phyloP scores from a whole-genome alignment of 768 basidiomycete species.

The Symmetrospora coprosmae region DNA sequence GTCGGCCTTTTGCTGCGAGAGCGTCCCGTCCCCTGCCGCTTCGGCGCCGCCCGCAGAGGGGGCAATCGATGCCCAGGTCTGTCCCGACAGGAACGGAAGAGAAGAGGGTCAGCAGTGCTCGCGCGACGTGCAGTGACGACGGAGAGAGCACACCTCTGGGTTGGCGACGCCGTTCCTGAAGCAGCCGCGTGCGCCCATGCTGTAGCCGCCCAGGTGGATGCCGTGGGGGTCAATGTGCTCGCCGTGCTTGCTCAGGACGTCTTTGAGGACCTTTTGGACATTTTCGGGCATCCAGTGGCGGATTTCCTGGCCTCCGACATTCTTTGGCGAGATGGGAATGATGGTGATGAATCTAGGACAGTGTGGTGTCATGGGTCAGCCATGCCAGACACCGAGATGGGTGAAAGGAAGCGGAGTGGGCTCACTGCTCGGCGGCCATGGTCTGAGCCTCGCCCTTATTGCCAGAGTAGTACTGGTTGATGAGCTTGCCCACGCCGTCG shows the following conservation, averaged over 20 bases:
- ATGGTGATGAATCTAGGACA: conserved; percentile 8
- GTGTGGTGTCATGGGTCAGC: background rate
- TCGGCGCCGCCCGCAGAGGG: conserved; percentile 23
- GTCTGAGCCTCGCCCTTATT: conserved; percentile 16
- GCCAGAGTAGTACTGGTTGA: conserved; percentile 17
- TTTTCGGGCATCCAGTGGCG: conserved; percentile 22
- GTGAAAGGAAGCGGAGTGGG: too few relatives aligned
- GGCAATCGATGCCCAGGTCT: background rate
- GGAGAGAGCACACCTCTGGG: conserved; percentile 1
- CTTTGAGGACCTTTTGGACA: conserved; percentile 1
- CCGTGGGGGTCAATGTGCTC: conserved; percentile 16
- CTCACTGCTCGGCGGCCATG: conserved; percentile 18
- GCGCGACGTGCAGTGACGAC: background rate
- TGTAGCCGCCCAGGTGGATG: conserved; percentile 16
- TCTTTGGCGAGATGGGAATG: conserved; percentile 20
- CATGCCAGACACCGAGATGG: too few relatives aligned
- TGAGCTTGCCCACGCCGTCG: conserved; percentile 19
- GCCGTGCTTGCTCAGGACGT: conserved; percentile 12
- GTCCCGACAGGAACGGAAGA: background rate
- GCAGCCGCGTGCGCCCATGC: conserved; percentile 20
- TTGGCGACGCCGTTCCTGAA: conserved; percentile 14
- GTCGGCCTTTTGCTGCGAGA: conserved; percentile 15
- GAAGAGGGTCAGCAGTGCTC: background rate
- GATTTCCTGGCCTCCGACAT: conserved; percentile 2
- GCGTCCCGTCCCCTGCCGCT: conserved; percentile 14